A percentile compares a stretch with the other conserved stretches of the same genome.
phyloP scores from a whole-genome alignment of 345 rosid genomes.

The Turnera subulata region DNA sequence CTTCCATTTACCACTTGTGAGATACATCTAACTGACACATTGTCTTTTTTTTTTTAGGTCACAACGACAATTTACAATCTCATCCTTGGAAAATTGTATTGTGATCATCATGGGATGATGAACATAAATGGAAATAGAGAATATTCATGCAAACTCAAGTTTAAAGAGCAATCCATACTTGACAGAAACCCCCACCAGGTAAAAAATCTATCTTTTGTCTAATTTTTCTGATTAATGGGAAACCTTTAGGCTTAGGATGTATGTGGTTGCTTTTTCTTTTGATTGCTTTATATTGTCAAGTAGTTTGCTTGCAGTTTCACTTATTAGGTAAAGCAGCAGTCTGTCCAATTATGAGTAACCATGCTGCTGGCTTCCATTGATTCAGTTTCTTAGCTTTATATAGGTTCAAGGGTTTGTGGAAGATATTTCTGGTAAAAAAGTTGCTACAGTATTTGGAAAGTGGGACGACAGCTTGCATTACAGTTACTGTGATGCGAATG shows the following conservation, averaged over 20 bases:
- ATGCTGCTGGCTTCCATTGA: neutral
- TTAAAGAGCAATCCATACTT: constrained; percentile 86
- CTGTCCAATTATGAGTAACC: neutral
- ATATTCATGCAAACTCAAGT: constrained; percentile 84
- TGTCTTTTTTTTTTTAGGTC: constrained; percentile 43
- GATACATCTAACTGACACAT: neutral
- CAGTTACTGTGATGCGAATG: constrained; percentile 44
- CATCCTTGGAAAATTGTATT: constrained; percentile 81
- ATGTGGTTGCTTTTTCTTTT: neutral
- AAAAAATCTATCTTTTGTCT: neutral
- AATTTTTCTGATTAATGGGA: neutral
- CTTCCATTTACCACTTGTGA: neutral
- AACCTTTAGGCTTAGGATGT: neutral
- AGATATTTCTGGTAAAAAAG: constrained; percentile 57
- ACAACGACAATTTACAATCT: constrained; percentile 89
- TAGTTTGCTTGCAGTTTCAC: no score
- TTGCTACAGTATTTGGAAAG: constrained; percentile 80
- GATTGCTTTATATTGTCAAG: neutral
- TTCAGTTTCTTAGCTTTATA: constrained; percentile 1
- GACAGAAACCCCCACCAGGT: constrained; percentile 97
- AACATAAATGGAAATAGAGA: constrained; percentile 70
- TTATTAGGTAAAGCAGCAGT: neutral
- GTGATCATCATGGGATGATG: constrained; percentile 95
- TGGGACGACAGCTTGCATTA: constrained; percentile 92
- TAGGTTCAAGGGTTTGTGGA: constrained; percentile 93